Evolutionary conservation across 176 grass and related monocot species (phyloP).

Genomic region (Alloteropsis semialata): DNA sequence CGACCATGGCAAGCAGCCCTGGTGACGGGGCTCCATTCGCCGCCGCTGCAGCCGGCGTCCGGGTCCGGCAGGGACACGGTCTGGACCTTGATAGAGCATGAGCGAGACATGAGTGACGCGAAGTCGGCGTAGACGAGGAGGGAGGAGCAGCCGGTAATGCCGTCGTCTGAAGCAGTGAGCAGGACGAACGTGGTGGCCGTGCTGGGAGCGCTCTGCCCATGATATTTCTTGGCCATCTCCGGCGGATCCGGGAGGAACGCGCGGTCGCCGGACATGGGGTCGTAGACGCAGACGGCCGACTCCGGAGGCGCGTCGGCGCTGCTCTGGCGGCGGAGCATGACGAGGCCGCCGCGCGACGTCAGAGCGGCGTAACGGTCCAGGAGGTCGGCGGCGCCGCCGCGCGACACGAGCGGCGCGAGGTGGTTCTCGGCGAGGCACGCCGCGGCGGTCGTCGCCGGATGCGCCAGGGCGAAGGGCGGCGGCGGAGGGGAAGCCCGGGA

Average conservation of each 20-base stretch:
- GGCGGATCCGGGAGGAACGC: background rate
- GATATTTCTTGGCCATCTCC: background rate
- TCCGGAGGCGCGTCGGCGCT: accelerated
- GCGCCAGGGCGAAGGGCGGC: background rate
- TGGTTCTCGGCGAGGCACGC: background rate
- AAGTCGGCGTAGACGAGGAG: background rate
- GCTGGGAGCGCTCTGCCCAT: too few relatives aligned
- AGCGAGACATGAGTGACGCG: background rate
- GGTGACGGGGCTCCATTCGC: background rate
- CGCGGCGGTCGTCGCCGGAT: background rate
- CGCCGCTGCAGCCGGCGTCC: background rate
- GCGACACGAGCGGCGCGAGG: background rate
- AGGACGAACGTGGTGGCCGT: background rate
- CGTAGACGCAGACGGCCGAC: background rate
- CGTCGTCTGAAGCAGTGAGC: background rate
- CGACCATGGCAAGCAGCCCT: background rate
- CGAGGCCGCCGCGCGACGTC: background rate
- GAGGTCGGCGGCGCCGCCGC: background rate
- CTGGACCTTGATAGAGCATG: background rate
- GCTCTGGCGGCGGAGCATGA: background rate
- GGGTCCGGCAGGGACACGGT: background rate
- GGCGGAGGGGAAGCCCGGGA: background rate
- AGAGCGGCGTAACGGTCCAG: background rate
- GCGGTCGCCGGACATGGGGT: background rate
- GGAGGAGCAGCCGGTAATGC: background rate